phyloP scores from a whole-genome alignment of 441 rosid species.

The Metrosideros polymorpha region DNA sequence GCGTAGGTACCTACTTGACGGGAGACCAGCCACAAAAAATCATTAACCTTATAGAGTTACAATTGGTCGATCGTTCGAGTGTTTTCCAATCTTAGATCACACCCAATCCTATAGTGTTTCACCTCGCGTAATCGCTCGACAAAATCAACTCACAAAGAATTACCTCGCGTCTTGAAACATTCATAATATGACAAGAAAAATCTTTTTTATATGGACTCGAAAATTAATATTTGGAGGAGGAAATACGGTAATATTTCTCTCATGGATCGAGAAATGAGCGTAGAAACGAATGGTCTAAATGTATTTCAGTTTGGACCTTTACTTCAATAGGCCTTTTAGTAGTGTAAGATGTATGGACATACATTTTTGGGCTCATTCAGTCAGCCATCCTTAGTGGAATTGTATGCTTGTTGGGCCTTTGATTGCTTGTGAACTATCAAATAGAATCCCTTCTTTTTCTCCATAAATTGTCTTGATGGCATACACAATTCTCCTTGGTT shows the following conservation, averaged over 20 bases:
- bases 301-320: neutral
- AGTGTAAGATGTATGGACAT: neutral
- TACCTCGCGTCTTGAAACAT: neutral
- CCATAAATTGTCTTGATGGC: neutral
- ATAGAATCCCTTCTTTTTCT: neutral
- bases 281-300: neutral
- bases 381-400: neutral
- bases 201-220: no score
- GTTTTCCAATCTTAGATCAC: neutral
- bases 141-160: neutral
- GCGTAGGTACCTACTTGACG: neutral
- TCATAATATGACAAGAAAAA: no score
- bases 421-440: neutral
- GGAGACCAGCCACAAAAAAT: neutral
- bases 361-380: neutral
- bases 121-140: neutral
- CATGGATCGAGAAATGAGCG: no score
- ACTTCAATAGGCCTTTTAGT: neutral
- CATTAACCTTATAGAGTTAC: neutral
- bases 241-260: no score
- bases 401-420: neutral
- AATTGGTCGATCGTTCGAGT: neutral
- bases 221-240: no score
- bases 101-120: neutral
- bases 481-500: no score